phyloP scores from a whole-genome alignment of 345 rosid species.

The Eutrema heterophyllum region DNA sequence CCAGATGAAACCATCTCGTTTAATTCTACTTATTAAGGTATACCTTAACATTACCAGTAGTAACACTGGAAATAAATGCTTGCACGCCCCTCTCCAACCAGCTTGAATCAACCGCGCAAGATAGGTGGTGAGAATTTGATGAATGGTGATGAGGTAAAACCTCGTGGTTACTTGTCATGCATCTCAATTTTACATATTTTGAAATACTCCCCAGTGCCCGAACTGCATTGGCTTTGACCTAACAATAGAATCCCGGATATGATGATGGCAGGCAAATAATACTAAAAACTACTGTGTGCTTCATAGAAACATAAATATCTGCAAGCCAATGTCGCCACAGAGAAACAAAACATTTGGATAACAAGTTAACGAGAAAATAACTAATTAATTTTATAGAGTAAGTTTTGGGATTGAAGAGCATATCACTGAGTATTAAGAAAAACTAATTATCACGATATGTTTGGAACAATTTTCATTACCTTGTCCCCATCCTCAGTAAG shows the following conservation, averaged over 20 bases:
- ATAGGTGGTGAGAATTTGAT: conserved; percentile 24
- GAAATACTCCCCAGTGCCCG: conserved; percentile 89
- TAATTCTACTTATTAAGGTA: not conserved
- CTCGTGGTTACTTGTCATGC: conserved; percentile 29
- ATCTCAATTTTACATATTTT: conserved; percentile 41
- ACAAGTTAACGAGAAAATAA: not conserved
- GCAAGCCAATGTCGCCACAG: conserved; percentile 3
- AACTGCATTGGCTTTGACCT: conserved; percentile 88
- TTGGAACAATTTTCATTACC: conserved; percentile 41
- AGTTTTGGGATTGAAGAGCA: not conserved
- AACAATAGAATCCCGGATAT: not conserved
- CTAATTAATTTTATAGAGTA: not conserved
- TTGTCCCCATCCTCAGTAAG: conserved; percentile 86
- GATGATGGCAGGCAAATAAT: conserved; percentile 14
- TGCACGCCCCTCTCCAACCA: conserved; percentile 76
- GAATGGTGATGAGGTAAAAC: conserved; percentile 26
- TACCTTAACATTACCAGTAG: conserved; percentile 97
- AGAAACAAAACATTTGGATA: not conserved
- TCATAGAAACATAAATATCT: not conserved
- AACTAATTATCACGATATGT: not conserved
- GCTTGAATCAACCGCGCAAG: conserved; percentile 33
- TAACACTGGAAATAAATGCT: conserved; percentile 92
- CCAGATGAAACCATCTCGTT: not conserved
- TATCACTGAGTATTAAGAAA: not conserved
- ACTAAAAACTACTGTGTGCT: not conserved